Evolutionary conservation across 768 basidiomycete species (phyloP).

Genomic region (Lactarius indigo): DNA sequence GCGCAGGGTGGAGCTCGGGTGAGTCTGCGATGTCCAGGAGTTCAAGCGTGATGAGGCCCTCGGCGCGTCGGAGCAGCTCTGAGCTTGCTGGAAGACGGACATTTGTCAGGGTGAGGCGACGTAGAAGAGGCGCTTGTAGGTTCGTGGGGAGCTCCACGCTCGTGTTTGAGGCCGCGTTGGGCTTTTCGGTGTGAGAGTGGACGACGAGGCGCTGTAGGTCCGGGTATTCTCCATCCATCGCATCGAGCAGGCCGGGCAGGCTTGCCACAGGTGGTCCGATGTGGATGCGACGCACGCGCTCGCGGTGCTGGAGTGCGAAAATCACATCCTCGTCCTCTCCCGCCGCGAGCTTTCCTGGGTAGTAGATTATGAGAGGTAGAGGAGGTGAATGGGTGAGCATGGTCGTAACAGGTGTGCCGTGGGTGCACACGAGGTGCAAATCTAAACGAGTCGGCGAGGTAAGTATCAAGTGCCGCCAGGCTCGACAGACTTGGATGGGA

Average conservation of each 20-base stretch:
- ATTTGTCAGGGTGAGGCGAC: not conserved
- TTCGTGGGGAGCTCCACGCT: not conserved
- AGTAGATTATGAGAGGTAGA: constrained; percentile 10
- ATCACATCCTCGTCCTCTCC: not conserved
- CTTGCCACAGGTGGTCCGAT: not conserved
- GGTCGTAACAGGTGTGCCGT: not conserved
- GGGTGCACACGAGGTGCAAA: constrained; percentile 4
- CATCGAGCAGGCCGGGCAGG: not conserved
- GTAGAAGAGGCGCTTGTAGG: not conserved
- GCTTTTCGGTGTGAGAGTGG: not conserved
- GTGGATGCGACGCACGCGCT: constrained; percentile 10
- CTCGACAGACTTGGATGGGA: not conserved
- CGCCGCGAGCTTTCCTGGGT: not conserved
- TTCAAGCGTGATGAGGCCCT: not conserved
- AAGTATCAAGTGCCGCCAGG: constrained; percentile 5
- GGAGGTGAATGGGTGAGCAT: constrained; percentile 5
- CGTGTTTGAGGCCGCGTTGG: not conserved
- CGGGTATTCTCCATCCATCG: constrained; percentile 8
- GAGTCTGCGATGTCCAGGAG: not conserved
- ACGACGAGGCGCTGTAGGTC: not conserved
- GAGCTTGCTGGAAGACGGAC: not conserved
- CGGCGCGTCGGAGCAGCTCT: not conserved
- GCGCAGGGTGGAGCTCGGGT: not conserved
- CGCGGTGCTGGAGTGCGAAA: not conserved
- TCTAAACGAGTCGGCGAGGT: not conserved